Evolutionary conservation across 1,139 yeast genomes (phyloP).

Genomic region (Taphrina deformans): DNA sequence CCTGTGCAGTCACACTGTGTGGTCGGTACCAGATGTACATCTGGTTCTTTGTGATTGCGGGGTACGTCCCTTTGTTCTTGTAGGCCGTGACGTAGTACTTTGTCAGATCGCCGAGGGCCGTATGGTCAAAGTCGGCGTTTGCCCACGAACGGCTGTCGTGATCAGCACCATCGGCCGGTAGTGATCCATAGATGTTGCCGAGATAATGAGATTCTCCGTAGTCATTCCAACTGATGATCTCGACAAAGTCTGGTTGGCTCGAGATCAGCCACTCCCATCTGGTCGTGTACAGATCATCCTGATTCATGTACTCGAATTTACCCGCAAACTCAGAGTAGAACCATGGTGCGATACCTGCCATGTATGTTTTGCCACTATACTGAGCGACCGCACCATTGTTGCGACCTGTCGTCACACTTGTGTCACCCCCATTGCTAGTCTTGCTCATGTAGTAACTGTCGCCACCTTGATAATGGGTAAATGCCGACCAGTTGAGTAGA

Average conservation of each 20-base stretch:
- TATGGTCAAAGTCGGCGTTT: constrained; percentile 19
- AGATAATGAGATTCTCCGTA: constrained; percentile 37
- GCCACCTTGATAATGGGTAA: constrained; percentile 30
- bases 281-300: constrained; percentile 30
- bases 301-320: constrained; percentile 31
- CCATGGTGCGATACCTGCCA: constrained; percentile 36
- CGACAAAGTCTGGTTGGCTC: constrained; percentile 32
- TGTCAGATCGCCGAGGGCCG: constrained; percentile 9
- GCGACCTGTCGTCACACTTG: too few species aligned
- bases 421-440: constrained; percentile 3
- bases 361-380: constrained; percentile 32
- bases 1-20: constrained; percentile 31
- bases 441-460: constrained; percentile 20
- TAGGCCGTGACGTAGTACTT: constrained; percentile 29
- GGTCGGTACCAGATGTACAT: constrained; percentile 34
- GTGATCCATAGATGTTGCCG: constrained; percentile 23
- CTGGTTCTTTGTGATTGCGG: constrained; percentile 9
- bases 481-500: constrained; percentile 35
- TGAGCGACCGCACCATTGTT: not conserved
- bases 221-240: constrained; percentile 38
- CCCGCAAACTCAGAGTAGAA: constrained; percentile 36
- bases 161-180: constrained; percentile 21
- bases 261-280: constrained; percentile 34
- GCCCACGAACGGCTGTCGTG: constrained; percentile 18
- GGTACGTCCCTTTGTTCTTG: constrained; percentile 28